A percentile compares a stretch with the other conserved stretches of the same genome.
Evolutionary conservation across 1,139 yeast genomes (phyloP).

Genomic region (Nematodospora anomalae): DNA sequence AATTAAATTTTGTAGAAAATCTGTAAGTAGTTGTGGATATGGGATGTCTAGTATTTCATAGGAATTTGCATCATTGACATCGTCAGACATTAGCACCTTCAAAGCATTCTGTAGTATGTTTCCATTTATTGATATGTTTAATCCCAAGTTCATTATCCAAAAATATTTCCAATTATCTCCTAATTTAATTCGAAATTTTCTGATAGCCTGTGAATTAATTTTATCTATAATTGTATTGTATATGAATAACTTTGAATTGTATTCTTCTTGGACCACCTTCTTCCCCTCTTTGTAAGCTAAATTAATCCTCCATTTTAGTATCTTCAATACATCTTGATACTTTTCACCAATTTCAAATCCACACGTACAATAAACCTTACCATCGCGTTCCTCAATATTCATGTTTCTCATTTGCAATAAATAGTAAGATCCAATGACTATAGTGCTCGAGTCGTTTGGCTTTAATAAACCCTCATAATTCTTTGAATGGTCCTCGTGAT

Average conservation of each 20-base stretch:
- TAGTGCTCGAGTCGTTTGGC: conserved; percentile 41
- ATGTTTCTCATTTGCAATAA: conserved; percentile 40
- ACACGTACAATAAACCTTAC: conserved; percentile 33
- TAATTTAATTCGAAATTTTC: conserved; percentile 59
- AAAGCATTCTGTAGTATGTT: conserved; percentile 28
- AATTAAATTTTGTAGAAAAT: conserved; percentile 26
- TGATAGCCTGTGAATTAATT: conserved; percentile 46
- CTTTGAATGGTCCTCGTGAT: conserved; percentile 22
- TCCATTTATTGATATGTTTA: conserved; percentile 23
- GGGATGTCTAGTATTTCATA: conserved; percentile 38
- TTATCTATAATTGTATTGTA: conserved; percentile 44
- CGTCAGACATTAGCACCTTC: conserved; percentile 36
- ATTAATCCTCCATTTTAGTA: conserved; percentile 62
- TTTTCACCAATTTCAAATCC: conserved; percentile 32
- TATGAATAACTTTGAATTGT: conserved; percentile 33
- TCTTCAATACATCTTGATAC: conserved; percentile 24
- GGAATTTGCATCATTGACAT: conserved; percentile 26
- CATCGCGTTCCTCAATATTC: conserved; percentile 6
- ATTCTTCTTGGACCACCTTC: conserved; percentile 15
- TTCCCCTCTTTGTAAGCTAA: conserved; percentile 22
- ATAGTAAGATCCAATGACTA: conserved; percentile 62
- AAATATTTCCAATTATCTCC: conserved; percentile 63
- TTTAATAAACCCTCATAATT: conserved; percentile 38
- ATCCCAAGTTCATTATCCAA: conserved; percentile 63
- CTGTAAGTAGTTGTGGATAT: conserved; percentile 20